These are phyloP conservation scores for Phytophthora fragariaefolia DNA, from an alignment of 352 stramenopile species.

Conservation along the genomic window DNA sequence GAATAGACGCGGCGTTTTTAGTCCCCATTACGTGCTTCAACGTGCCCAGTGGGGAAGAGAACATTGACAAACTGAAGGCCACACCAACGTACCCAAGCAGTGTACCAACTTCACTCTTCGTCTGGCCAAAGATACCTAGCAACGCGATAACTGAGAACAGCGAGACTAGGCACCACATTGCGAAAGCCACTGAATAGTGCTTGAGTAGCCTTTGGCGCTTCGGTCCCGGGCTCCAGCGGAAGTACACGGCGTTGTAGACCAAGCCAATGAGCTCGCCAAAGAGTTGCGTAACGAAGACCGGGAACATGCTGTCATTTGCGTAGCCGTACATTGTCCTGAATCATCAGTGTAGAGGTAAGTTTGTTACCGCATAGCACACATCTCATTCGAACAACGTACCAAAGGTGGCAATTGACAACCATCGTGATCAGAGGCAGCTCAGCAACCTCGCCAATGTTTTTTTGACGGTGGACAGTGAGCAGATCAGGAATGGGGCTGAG, in stretches of 20 bases:
- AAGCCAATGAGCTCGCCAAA: constrained; percentile 14
- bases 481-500: constrained; percentile 29
- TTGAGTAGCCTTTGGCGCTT: constrained; percentile 15
- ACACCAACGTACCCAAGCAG: constrained; percentile 22
- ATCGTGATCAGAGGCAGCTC: constrained; percentile 40
- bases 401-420: constrained; percentile 37
- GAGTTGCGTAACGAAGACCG: constrained; percentile 15
- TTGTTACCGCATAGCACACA: neutral
- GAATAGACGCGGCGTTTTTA: constrained; percentile 51
- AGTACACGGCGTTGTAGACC: constrained; percentile 23
- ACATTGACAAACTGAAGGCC: constrained; percentile 31
- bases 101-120: neutral
- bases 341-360: too few species aligned
- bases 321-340: constrained; percentile 31
- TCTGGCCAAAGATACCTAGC: constrained; percentile 8
- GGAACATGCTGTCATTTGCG: constrained; percentile 23
- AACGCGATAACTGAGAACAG: constrained; percentile 14
- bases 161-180: constrained; percentile 5
- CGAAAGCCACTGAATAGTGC: constrained; percentile 6
- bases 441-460: constrained; percentile 28
- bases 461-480: constrained; percentile 21
- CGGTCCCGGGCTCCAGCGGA: constrained; percentile 2
- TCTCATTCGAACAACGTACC: constrained; percentile 14
- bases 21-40: constrained; percentile 44
- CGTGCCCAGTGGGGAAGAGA: constrained; percentile 49